Conservation (phyloP, 2,329 filamentous ascomycete species). For the Mollisiaceae sp. region DNA sequence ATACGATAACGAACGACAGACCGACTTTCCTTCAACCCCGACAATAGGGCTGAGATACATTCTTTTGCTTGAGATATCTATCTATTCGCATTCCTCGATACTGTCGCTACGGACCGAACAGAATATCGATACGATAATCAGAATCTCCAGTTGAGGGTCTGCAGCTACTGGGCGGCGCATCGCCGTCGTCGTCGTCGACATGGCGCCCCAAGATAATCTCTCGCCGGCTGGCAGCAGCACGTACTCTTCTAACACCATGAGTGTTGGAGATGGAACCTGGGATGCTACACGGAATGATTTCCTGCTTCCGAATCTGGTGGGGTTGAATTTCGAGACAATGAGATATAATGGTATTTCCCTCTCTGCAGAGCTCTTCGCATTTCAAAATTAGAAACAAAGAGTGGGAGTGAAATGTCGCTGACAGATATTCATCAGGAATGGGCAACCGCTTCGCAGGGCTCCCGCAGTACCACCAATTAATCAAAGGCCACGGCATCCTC, state of each 20-base stretch:
- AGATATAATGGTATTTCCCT: conserved; percentile 76
- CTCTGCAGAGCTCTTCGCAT: neutral
- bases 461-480: conserved; percentile 71
- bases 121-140: conserved; percentile 5
- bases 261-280: conserved; percentile 84
- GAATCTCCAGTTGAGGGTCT: neutral
- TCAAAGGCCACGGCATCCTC: conserved; percentile 74
- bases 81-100: conserved; percentile 21
- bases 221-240: conserved; percentile 70
- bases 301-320: conserved; percentile 76
- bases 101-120: conserved; percentile 7
- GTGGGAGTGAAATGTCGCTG: neutral
- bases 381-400: conserved; percentile 19
- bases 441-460: conserved; percentile 77
- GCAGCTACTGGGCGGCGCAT: conserved; percentile 27
- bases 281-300: conserved; percentile 78
- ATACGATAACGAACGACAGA: conserved; percentile 1
- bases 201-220: conserved; percentile 40
- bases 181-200: conserved; percentile 31
- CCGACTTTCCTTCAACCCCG: neutral
- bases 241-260: conserved; percentile 76
- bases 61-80: neutral
- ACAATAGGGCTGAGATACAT: conserved; percentile 4
- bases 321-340: conserved; percentile 81
- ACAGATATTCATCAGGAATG: conserved; percentile 5